Evolutionary conservation across 257 asterid genomes (phyloP), one percentile per base, ranked within the genome.

Genomic region (Petunia secreta): DNA sequence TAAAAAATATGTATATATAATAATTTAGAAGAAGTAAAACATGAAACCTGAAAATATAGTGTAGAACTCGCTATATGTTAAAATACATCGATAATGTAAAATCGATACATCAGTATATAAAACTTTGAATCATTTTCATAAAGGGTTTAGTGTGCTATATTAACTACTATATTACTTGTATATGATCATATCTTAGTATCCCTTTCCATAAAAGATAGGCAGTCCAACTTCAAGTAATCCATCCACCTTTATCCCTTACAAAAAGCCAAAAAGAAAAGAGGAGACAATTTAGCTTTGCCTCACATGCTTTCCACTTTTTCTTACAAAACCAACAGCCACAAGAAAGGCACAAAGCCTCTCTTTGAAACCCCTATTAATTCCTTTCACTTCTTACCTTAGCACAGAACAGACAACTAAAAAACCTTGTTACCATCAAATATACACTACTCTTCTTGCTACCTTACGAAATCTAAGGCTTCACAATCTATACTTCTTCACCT

Each of bases 271-370:
- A 77, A 78, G 68, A 36, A 13, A 88, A 53, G 58, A 68, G 58
- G 58, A 68, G 97, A 92, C 97, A 92, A 86, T 83, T 82, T 87
- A 87, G 86, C 98, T 91, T 94, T 92, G 95, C 86, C 87, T 94
- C 98, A 94, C 97, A 90, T 92, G 95, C 91, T 84, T 78, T 84
- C 88, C 93, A 91, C 94, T 91, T 94, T 91, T 73, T 75, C 88
- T 57, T 87, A 85, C 97, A 80, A 90, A 92, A 91, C 95, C 91
- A 91, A 84, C 92, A 74, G 75, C 85, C 78, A 87, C 97, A 94
- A 94, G 98, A 87, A 94, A 94, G 92, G 98, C 85, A 92, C 93
- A 92, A 90, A 77, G 10, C 76, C 43, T 80, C 83, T 48, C 83
- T 41, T 57, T 80, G 68, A 36, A 52, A 48, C 37, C 76, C 63